phyloP scores from a whole-genome alignment of 2,329 filamentous ascomycete genomes.

The Fusarium camptoceras region DNA sequence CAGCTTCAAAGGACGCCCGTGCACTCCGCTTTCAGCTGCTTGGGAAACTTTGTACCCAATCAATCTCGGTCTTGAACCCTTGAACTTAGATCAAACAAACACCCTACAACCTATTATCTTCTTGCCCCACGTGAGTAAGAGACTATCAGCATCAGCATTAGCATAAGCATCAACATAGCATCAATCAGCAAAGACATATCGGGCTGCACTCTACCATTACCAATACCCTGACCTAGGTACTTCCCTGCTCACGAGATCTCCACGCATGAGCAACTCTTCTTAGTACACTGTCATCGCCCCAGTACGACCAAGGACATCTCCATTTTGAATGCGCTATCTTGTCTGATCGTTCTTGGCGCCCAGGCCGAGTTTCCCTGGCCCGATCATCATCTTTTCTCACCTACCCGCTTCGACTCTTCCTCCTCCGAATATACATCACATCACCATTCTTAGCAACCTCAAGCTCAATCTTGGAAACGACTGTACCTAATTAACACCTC shows the following conservation, averaged over 20 bases:
- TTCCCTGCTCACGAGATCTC: constrained; percentile 18
- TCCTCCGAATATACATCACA: constrained; percentile 22
- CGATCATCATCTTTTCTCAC: constrained; percentile 22
- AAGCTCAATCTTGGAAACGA: constrained; percentile 4
- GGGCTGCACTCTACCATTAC: not conserved
- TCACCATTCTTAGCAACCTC: constrained; percentile 1
- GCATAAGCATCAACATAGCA: constrained; percentile 27
- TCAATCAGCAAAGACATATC: constrained; percentile 7
- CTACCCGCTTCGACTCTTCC: constrained; percentile 9
- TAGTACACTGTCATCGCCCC: constrained; percentile 26
- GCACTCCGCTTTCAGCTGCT: constrained; percentile 28
- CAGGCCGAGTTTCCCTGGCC: constrained; percentile 31
- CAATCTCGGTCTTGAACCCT: constrained; percentile 13
- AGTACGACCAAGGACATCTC: constrained; percentile 25
- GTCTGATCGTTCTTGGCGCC: constrained; percentile 38
- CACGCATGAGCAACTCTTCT: not conserved
- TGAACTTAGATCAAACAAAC: constrained; percentile 17
- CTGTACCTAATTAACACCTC: not conserved
- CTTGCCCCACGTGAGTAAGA: constrained; percentile 35
- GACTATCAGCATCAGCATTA: constrained; percentile 24
- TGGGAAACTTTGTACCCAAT: constrained; percentile 11
- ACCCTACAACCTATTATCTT: constrained; percentile 7
- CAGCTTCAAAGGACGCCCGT: constrained; percentile 35
- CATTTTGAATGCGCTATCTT: constrained; percentile 25
- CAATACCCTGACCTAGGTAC: not conserved